Evolutionary conservation across 805 yeast genomes (phyloP).

Genomic region (Groenewaldozyma salmanticensis): DNA sequence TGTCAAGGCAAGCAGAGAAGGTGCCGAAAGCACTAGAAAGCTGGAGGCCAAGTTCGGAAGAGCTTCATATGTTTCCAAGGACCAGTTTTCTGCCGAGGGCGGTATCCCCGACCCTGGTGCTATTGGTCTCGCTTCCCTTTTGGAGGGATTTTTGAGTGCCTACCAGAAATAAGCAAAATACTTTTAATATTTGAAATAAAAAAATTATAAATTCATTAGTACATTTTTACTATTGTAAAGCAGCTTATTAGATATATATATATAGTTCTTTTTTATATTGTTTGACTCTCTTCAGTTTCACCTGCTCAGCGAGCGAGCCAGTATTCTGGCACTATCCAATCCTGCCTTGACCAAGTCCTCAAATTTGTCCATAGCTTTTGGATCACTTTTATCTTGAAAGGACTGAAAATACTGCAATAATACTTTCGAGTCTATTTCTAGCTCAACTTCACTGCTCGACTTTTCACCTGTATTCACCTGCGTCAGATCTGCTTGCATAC

Average conservation of each 20-base stretch:
- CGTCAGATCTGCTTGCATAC: conserved; percentile 28
- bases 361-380: conserved; percentile 42
- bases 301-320: conserved; percentile 21
- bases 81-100: conserved; percentile 39
- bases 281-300: too few relatives aligned
- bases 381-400: conserved; percentile 23
- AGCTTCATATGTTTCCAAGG: conserved; percentile 75
- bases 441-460: conserved; percentile 36
- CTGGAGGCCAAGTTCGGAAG: conserved; percentile 85
- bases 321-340: conserved; percentile 48
- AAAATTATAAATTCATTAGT: too few relatives aligned
- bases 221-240: too few relatives aligned
- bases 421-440: conserved; percentile 40
- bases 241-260: too few relatives aligned
- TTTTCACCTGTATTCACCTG: conserved; percentile 15
- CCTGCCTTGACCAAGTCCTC: conserved; percentile 50
- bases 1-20: conserved; percentile 43
- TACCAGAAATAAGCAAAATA: not conserved
- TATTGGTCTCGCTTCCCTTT: conserved; percentile 61
- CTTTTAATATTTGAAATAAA: not conserved
- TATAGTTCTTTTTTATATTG: too few relatives aligned
- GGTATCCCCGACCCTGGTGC: conserved; percentile 91
- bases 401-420: conserved; percentile 34
- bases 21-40: conserved; percentile 66
- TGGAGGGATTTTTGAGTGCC: conserved; percentile 31